phyloP scores from a whole-genome alignment of 345 rosid species.

The Linum trigynum region DNA sequence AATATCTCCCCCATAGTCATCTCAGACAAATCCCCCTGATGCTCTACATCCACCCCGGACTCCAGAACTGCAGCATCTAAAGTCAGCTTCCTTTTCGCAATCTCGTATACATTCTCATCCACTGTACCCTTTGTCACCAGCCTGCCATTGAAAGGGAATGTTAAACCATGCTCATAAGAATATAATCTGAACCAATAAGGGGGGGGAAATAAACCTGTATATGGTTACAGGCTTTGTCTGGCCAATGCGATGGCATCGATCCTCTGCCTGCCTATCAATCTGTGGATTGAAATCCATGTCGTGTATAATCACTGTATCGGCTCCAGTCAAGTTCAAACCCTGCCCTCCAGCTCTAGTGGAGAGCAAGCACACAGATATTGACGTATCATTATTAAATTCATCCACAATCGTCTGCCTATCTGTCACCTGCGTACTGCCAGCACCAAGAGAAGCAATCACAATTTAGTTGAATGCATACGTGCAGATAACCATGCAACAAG shows the following conservation, averaged over 20 bases:
- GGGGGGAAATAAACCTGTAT: constrained; percentile 49
- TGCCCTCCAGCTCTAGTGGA: constrained; percentile 96
- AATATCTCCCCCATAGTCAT: constrained; percentile 90
- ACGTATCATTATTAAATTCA: constrained; percentile 62
- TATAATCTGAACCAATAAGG: background rate
- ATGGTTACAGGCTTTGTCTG: constrained; percentile 86
- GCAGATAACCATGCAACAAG: background rate
- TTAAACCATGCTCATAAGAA: background rate
- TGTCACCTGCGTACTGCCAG: constrained; percentile 70
- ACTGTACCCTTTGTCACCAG: constrained; percentile 85
- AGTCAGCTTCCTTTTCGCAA: constrained; percentile 70
- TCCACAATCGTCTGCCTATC: constrained; percentile 90
- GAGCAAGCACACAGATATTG: constrained; percentile 76
- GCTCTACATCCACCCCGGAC: constrained; percentile 52
- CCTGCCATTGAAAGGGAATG: constrained; percentile 30
- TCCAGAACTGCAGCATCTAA: constrained; percentile 91
- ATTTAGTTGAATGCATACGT: background rate
- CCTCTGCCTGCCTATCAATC: constrained; percentile 94
- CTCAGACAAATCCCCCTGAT: constrained; percentile 48
- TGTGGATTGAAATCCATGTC: constrained; percentile 98
- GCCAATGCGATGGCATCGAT: constrained; percentile 92
- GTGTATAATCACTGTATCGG: constrained; percentile 81
- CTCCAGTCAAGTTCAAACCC: constrained; percentile 90
- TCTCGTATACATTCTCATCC: constrained; percentile 88
- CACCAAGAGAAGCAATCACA: background rate